phyloP scores from a whole-genome alignment of 768 basidiomycete species.

The Phaeolepiota aurea region DNA sequence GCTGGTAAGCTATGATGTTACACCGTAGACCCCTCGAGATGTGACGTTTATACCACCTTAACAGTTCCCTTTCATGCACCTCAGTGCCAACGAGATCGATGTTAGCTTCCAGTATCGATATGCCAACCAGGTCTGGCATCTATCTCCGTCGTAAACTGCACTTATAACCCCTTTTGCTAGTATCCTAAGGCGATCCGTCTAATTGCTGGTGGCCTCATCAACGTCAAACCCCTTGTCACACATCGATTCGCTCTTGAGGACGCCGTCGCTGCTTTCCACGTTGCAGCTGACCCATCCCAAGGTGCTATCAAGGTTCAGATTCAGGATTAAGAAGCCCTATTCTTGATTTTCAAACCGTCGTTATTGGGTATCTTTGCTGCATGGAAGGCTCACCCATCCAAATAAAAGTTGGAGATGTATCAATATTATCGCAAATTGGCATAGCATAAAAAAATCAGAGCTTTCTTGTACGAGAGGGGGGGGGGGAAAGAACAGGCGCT shows the following conservation, averaged over 20 bases:
- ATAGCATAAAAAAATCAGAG: no score
- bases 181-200: constrained; percentile 84
- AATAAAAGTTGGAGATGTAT: no score
- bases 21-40: not conserved
- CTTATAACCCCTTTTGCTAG: constrained; percentile 17
- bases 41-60: constrained; percentile 2
- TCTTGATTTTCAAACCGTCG: not conserved
- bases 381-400: no score
- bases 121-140: constrained; percentile 41
- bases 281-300: constrained; percentile 57
- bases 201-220: constrained; percentile 63
- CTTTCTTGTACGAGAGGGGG: no score
- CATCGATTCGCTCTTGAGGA: constrained; percentile 67
- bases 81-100: constrained; percentile 64
- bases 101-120: constrained; percentile 65
- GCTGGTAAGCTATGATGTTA: constrained; percentile 24
- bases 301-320: constrained; percentile 69
- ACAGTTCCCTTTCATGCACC: constrained; percentile 67
- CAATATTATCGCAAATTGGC: no score
- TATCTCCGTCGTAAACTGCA: not conserved
- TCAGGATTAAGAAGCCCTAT: constrained; percentile 28
- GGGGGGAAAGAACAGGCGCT: no score
- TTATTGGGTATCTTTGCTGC: no score
- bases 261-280: constrained; percentile 72
- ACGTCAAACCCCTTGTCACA: constrained; percentile 75